Evolutionary conservation across 208 protist genomes (phyloP).

Genomic region (Angomonas deanei): DNA sequence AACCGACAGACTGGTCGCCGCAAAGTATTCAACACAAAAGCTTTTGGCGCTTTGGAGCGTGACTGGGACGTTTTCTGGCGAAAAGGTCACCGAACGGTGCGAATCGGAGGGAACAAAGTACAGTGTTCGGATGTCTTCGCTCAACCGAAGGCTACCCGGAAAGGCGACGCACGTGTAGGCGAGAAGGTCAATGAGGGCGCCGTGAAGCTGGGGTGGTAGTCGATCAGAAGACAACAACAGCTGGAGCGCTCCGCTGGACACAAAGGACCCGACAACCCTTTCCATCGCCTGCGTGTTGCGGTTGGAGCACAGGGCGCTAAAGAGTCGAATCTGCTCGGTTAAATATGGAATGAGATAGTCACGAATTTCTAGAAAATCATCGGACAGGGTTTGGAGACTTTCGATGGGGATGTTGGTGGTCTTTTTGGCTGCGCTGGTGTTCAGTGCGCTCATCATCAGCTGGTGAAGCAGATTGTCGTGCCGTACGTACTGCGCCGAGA

Average conservation of each 20-base stretch:
- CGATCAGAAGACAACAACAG: constrained; percentile 13
- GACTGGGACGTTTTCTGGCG: constrained; percentile 6
- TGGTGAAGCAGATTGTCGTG: constrained; percentile 17
- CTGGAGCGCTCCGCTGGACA: constrained; percentile 23
- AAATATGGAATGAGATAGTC: constrained; percentile 32
- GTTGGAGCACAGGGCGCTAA: constrained; percentile 25
- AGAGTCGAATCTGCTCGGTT: constrained; percentile 21
- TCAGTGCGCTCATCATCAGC: constrained; percentile 20
- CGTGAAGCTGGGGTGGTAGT: constrained; percentile 25
- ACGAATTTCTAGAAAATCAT: constrained; percentile 27
- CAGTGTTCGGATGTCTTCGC: constrained; percentile 25
- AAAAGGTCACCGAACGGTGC: constrained; percentile 1
- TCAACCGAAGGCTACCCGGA: constrained; percentile 13
- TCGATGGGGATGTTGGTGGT: constrained; percentile 32
- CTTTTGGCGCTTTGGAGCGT: constrained; percentile 18
- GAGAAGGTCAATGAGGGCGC: constrained; percentile 31
- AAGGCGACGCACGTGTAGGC: constrained; percentile 22
- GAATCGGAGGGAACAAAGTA: constrained; percentile 19
- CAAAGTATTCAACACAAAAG: constrained; percentile 21
- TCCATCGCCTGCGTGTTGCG: constrained; percentile 8
- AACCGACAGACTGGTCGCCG: constrained; percentile 13
- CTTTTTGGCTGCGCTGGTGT: neutral
- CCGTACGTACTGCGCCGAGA: constrained; percentile 14
- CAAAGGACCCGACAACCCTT: constrained; percentile 22
- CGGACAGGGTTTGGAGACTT: constrained; percentile 15